Conservation (phyloP, 306 rosid species). For the Calophaca sinica region DNA sequence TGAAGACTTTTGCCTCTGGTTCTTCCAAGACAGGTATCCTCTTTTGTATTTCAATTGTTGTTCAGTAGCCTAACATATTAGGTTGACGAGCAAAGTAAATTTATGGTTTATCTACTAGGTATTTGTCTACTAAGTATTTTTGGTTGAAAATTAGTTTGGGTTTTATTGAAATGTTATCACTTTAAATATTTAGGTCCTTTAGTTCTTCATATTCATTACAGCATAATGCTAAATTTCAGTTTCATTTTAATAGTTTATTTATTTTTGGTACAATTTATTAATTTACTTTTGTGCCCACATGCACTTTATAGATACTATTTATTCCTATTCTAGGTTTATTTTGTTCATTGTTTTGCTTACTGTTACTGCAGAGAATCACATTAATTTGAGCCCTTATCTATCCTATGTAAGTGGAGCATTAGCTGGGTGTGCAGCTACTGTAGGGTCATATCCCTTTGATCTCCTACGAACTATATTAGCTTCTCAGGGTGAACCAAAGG, state of each 20-base stretch:
- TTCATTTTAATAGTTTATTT: slow-evolving; percentile 7
- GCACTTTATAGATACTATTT: slow-evolving; percentile 18
- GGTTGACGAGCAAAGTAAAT: slow-evolving; percentile 23
- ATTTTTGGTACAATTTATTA: neutral
- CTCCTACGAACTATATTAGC: slow-evolving; percentile 96
- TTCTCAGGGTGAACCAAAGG: slow-evolving; percentile 99
- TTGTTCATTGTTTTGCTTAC: slow-evolving; percentile 39
- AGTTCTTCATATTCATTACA: slow-evolving; percentile 7
- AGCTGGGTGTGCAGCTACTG: slow-evolving; percentile 94
- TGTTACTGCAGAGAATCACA: slow-evolving; percentile 84
- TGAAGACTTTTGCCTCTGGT: slow-evolving; percentile 84
- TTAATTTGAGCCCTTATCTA: slow-evolving; percentile 79
- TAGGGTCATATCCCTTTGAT: slow-evolving; percentile 99
- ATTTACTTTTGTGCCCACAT: slow-evolving; percentile 11
- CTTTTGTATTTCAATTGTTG: slow-evolving; percentile 29
- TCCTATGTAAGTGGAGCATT: slow-evolving; percentile 91
- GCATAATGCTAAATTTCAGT: slow-evolving; percentile 24
- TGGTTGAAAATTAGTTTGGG: slow-evolving; percentile 9
- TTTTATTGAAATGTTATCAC: slow-evolving; percentile 2
- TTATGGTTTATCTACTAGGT: slow-evolving; percentile 25
- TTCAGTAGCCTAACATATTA: slow-evolving; percentile 23
- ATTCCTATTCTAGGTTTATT: slow-evolving; percentile 7
- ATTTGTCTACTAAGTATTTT: neutral
- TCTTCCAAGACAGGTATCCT: slow-evolving; percentile 81
- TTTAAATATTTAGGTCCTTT: slow-evolving; percentile 14